Percentiles rank a stretch among this genome's conserved stretches.
These are phyloP conservation scores for Aspergillus arachidicola DNA, from an alignment of 2,329 filamentous ascomycete species.

Conservation along the genomic window DNA sequence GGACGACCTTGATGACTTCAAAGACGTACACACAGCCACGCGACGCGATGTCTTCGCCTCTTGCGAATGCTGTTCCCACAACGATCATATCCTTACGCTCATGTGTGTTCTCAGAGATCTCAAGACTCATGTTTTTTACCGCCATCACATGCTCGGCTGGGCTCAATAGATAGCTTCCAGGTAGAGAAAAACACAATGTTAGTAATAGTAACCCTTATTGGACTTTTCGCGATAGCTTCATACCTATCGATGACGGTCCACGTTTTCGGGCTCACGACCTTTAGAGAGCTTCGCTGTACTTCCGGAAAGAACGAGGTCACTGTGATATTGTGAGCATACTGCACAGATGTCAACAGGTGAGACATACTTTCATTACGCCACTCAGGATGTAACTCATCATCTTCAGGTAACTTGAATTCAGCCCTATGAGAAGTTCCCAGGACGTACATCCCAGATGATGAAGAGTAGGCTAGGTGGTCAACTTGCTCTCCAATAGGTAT, in stretches of 20 bases:
- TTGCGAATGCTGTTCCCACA: slow-evolving; percentile 82
- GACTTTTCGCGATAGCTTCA: slow-evolving; percentile 11
- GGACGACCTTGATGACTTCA: slow-evolving; percentile 88
- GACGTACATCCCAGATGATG: slow-evolving; percentile 73
- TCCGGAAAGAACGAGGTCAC: slow-evolving; percentile 64
- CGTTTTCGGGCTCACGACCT: slow-evolving; percentile 74
- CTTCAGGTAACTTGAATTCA: slow-evolving; percentile 80
- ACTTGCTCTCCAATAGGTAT: slow-evolving; percentile 71
- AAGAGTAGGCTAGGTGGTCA: slow-evolving; percentile 74
- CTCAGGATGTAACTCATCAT: slow-evolving; percentile 80
- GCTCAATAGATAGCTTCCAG: slow-evolving; percentile 65
- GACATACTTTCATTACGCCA: slow-evolving; percentile 71
- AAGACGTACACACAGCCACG: slow-evolving; percentile 87
- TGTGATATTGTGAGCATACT: slow-evolving; percentile 25
- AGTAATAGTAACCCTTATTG: slow-evolving; percentile 11
- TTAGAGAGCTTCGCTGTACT: slow-evolving; percentile 71
- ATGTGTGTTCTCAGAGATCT: slow-evolving; percentile 88
- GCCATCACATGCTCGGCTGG: slow-evolving; percentile 76
- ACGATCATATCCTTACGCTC: slow-evolving; percentile 80
- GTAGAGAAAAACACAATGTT: slow-evolving; percentile 8
- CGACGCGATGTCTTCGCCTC: slow-evolving; percentile 86
- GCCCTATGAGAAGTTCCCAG: slow-evolving; percentile 69
- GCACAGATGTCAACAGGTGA: background rate
- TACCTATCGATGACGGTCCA: slow-evolving; percentile 76
- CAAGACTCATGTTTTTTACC: slow-evolving; percentile 80